phyloP scores from a whole-genome alignment of 2,329 filamentous ascomycete species.

The Dothideomycetidae sp. region DNA sequence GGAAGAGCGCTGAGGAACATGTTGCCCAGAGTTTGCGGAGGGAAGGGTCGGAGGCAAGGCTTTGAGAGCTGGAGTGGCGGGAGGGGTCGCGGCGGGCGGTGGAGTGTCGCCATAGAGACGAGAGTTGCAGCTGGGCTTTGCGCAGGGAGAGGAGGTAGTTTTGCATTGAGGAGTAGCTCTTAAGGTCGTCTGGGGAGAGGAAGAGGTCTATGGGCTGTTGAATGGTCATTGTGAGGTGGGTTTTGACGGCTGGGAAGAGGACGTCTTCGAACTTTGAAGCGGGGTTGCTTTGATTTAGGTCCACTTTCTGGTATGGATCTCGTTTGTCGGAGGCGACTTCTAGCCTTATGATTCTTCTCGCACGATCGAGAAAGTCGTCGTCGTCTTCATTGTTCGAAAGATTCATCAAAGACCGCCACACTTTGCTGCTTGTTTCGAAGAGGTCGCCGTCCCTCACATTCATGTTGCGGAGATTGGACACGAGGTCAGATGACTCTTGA shows the following conservation, averaged over 20 bases:
- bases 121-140: conserved; percentile 70
- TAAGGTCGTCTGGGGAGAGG: conserved; percentile 59
- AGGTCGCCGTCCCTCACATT: not conserved
- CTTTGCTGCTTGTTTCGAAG: not conserved
- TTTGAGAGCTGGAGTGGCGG: conserved; percentile 49
- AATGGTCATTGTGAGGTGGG: conserved; percentile 55
- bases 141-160: conserved; percentile 76
- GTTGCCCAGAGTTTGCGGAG: conserved; percentile 86
- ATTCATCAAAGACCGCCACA: not conserved
- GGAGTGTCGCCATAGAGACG: conserved; percentile 75
- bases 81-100: conserved; percentile 53
- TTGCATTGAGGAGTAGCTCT: conserved; percentile 71
- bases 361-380: not conserved
- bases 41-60: conserved; percentile 39
- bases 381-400: not conserved
- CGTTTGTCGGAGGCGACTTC: not conserved
- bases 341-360: not conserved
- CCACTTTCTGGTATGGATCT: not conserved
- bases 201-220: conserved; percentile 77
- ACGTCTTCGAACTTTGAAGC: conserved; percentile 60
- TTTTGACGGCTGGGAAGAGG: conserved; percentile 60
- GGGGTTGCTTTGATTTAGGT: no score
- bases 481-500: conserved; percentile 27
- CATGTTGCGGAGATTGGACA: conserved; percentile 25
- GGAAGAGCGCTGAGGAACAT: conserved; percentile 72